Percentiles rank a stretch among this genome's conserved stretches.
Conservation (phyloP, 805 yeast genomes). For the Kodamaea jinghongensis region DNA sequence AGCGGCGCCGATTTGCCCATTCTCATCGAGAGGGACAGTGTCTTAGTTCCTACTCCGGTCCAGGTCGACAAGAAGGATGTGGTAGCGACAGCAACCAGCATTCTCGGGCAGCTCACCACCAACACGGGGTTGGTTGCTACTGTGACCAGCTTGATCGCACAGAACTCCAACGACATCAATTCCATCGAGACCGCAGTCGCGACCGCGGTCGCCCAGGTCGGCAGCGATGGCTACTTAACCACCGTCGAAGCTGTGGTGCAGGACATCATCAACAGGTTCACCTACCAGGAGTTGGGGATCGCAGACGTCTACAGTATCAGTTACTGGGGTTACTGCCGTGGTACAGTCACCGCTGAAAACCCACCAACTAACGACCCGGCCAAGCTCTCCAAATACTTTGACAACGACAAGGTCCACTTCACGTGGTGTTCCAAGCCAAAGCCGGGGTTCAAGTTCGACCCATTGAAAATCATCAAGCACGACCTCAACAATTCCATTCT, state of each 20-base stretch:
- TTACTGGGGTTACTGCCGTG: conserved; percentile 46
- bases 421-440: conserved; percentile 54
- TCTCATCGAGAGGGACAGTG: not conserved
- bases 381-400: conserved; percentile 19
- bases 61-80: conserved; percentile 1
- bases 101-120: not conserved
- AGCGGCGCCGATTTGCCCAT: not conserved
- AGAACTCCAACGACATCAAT: not conserved
- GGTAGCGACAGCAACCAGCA: conserved; percentile 1
- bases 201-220: conserved; percentile 1
- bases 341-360: conserved; percentile 13
- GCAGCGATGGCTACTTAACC: conserved; percentile 10
- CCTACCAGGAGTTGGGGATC: conserved; percentile 34
- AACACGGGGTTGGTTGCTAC: not conserved
- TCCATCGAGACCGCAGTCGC: conserved; percentile 4
- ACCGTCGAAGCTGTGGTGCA: conserved; percentile 17
- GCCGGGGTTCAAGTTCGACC: conserved; percentile 57
- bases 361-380: not conserved
- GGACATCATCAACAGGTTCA: conserved; percentile 19
- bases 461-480: conserved; percentile 34
- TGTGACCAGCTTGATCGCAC: conserved; percentile 2
- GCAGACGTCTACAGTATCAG: conserved; percentile 39
- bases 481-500: conserved; percentile 31
- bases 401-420: conserved; percentile 29
- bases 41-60: not conserved